Percentiles rank a stretch among this genome's conserved stretches.
Evolutionary conservation across 208 protist species (phyloP).

Genomic region (Trypanosoma scelopori): DNA sequence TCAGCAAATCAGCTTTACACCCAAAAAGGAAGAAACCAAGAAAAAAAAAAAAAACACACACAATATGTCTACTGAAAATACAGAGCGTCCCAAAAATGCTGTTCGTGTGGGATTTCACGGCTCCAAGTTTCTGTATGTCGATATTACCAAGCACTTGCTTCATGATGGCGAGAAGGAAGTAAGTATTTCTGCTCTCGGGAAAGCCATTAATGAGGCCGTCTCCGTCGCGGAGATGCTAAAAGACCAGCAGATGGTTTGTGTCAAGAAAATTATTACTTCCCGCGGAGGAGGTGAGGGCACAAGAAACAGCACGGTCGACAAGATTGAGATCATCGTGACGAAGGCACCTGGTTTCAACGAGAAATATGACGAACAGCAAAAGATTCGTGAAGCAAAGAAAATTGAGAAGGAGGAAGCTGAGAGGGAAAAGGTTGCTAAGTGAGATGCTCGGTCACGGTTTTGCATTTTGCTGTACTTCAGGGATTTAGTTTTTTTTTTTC

Average conservation of each 20-base stretch:
- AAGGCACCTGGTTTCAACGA: slow-evolving; percentile 44
- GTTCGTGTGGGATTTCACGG: slow-evolving; percentile 44
- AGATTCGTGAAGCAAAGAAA: slow-evolving; percentile 36
- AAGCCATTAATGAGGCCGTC: slow-evolving; percentile 47
- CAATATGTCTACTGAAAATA: slow-evolving; percentile 25
- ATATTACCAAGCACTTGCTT: slow-evolving; percentile 49
- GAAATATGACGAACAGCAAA: slow-evolving; percentile 49
- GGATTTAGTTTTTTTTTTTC: slow-evolving; percentile 15
- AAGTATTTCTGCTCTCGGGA: slow-evolving; percentile 42
- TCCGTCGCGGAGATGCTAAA: slow-evolving; percentile 54
- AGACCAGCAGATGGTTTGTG: slow-evolving; percentile 51
- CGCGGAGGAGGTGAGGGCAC: slow-evolving; percentile 31
- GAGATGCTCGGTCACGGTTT: background rate
- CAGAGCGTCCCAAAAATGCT: slow-evolving; percentile 35
- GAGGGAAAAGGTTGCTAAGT: slow-evolving; percentile 22
- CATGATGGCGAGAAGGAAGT: slow-evolving; percentile 41
- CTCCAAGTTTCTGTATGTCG: slow-evolving; percentile 45
- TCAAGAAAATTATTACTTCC: slow-evolving; percentile 48
- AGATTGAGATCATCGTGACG: slow-evolving; percentile 45
- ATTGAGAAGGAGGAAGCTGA: slow-evolving; percentile 36
- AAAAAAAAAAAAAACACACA: slow-evolving; percentile 21
- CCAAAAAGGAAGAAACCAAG: slow-evolving; percentile 15
- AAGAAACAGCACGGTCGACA: slow-evolving; percentile 33
- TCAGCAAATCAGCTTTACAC: slow-evolving; percentile 8
- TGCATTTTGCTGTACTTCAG: slow-evolving; percentile 18